These are phyloP conservation scores for Kwoniella sp. DNA, from an alignment of 768 basidiomycete genomes.

Conservation along the genomic window DNA sequence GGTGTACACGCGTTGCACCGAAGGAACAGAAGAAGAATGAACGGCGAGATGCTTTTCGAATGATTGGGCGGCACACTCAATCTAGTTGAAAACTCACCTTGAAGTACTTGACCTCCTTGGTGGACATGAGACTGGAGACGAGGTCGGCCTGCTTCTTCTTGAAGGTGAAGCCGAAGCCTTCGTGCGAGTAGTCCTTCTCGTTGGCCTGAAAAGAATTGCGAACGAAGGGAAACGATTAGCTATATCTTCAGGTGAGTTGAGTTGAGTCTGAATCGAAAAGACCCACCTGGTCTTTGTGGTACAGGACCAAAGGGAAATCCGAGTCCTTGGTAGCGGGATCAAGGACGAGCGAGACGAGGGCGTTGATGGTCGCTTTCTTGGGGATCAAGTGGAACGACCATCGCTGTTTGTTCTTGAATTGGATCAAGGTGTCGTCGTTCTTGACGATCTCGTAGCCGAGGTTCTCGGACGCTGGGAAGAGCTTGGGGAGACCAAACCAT, in stretches of 20 bases:
- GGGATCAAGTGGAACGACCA: slow-evolving; percentile 59
- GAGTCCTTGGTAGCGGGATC: slow-evolving; percentile 59
- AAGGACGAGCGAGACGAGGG: slow-evolving; percentile 58
- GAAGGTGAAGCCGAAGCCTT: slow-evolving; percentile 59
- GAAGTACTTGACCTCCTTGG: slow-evolving; percentile 44
- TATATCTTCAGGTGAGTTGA: neutral
- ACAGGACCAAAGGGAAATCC: slow-evolving; percentile 56
- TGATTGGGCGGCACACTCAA: neutral
- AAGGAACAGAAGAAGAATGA: no score
- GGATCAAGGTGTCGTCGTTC: slow-evolving; percentile 58
- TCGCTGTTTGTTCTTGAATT: slow-evolving; percentile 60
- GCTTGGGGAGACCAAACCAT: slow-evolving; percentile 59
- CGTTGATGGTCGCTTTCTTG: slow-evolving; percentile 59
- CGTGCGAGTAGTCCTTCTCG: slow-evolving; percentile 59
- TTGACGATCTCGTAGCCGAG: slow-evolving; percentile 56
- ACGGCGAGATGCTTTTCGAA: no score
- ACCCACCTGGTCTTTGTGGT: slow-evolving; percentile 34
- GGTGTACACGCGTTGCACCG: no score
- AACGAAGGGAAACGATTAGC: neutral
- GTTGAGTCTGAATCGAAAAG: neutral
- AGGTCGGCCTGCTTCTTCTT: slow-evolving; percentile 59
- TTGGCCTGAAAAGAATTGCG: slow-evolving; percentile 54
- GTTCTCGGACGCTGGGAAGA: slow-evolving; percentile 57
- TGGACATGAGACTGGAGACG: slow-evolving; percentile 42
- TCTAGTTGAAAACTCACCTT: slow-evolving; percentile 28